These are phyloP conservation scores for Leccinum uliginosum DNA, from an alignment of 768 basidiomycete genomes.

Conservation along the genomic window DNA sequence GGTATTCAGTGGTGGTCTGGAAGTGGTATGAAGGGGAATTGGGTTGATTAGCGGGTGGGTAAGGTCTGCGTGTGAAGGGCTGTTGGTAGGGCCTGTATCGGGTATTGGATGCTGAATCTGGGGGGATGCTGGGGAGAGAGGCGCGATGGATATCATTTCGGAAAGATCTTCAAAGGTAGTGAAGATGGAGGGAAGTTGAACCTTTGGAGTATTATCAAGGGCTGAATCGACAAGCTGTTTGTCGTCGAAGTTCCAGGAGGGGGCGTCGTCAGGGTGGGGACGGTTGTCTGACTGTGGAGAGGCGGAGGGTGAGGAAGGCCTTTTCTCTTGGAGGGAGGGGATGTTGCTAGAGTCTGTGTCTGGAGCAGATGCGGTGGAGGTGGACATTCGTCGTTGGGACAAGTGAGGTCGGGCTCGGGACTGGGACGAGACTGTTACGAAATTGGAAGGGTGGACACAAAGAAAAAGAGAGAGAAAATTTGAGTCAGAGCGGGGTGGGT, in stretches of 20 bases:
- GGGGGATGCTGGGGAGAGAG: too few species aligned
- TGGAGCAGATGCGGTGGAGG: conserved; percentile 62
- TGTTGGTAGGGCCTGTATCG: too few species aligned
- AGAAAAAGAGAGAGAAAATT: too few species aligned
- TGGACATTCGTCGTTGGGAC: conserved; percentile 65
- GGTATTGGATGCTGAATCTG: too few species aligned
- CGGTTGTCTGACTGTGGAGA: conserved; percentile 47
- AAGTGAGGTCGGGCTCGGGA: conserved; percentile 50
- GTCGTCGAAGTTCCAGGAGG: conserved; percentile 30
- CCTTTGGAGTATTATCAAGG: too few species aligned
- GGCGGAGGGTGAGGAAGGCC: conserved; percentile 48
- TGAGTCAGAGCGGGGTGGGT: too few species aligned
- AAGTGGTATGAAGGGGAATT: too few species aligned
- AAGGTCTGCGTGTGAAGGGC: too few species aligned
- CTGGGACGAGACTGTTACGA: conserved; percentile 24
- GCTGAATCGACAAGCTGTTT: conserved; percentile 39
- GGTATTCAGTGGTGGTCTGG: conserved; percentile 17
- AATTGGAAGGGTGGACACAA: conserved; percentile 9
- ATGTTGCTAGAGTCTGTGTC: conserved; percentile 57
- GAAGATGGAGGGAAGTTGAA: too few species aligned
- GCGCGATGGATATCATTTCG: too few species aligned
- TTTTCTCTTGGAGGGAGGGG: conserved; percentile 59
- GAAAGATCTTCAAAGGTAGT: too few species aligned
- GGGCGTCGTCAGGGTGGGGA: conserved; percentile 31
- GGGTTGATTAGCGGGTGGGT: too few species aligned